Conservation (phyloP, 768 basidiomycete genomes). For the Leccinum barrowsii region DNA sequence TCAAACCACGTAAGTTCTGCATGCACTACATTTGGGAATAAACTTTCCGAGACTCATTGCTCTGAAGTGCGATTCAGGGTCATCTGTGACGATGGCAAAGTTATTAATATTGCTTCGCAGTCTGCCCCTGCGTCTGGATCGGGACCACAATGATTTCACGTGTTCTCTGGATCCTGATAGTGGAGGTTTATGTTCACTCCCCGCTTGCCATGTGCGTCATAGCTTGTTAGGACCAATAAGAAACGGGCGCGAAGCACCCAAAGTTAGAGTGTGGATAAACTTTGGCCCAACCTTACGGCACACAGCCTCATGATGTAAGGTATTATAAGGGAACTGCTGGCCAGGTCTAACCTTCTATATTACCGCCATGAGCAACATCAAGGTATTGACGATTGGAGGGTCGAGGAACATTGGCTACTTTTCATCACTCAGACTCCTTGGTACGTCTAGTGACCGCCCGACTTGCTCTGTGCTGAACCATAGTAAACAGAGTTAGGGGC, state of each 20-base stretch:
- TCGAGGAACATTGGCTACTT: slow-evolving; percentile 57
- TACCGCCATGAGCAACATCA: slow-evolving; percentile 18
- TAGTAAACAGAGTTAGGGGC: slow-evolving; percentile 47
- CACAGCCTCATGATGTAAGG: slow-evolving; percentile 5
- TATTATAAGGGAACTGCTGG: background rate
- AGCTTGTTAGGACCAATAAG: background rate
- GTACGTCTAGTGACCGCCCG: slow-evolving; percentile 25
- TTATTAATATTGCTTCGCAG: slow-evolving; percentile 34
- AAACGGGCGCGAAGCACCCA: background rate
- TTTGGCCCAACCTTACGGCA: background rate
- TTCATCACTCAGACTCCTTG: slow-evolving; percentile 44
- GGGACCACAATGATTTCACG: background rate
- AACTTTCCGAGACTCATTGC: background rate
- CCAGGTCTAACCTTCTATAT: background rate
- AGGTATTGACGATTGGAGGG: slow-evolving; percentile 45
- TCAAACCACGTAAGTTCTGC: slow-evolving; percentile 51
- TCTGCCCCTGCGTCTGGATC: background rate
- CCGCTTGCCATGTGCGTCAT: background rate
- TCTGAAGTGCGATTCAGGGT: slow-evolving; percentile 61
- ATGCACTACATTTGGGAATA: background rate
- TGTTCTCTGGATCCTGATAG: background rate
- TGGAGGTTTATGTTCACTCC: background rate
- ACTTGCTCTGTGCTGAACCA: background rate
- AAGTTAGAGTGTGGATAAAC: background rate
- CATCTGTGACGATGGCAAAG: slow-evolving; percentile 57